Evolutionary conservation across 129 eudicot species (phyloP).

Genomic region (Artemisia annua): DNA sequence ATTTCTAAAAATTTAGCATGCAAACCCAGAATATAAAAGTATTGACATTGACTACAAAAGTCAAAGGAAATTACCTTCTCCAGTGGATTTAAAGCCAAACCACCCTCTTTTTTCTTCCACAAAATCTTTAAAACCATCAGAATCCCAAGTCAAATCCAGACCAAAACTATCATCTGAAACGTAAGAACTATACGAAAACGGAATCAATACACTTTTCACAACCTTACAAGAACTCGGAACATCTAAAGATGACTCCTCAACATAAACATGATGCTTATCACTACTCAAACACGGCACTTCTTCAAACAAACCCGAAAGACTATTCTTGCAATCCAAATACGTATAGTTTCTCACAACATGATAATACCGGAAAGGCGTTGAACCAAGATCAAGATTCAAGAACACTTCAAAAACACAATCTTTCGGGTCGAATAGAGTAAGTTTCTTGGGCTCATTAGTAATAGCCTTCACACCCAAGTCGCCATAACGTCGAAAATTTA

Average conservation of each 20-base stretch:
- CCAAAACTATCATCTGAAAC: constrained; percentile 57
- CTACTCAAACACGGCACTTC: constrained; percentile 50
- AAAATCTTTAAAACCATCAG: constrained; percentile 14
- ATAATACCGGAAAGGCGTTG: constrained; percentile 48
- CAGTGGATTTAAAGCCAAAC: constrained; percentile 20
- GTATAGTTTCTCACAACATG: constrained; percentile 39
- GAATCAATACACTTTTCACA: constrained; percentile 44
- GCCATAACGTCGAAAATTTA: constrained; percentile 43
- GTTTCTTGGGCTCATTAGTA: constrained; percentile 38
- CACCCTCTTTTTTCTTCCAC: constrained; percentile 25
- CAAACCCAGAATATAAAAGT: background rate
- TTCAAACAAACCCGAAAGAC: constrained; percentile 25
- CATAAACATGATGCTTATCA: constrained; percentile 40
- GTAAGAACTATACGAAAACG: constrained; percentile 51
- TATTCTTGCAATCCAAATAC: constrained; percentile 43
- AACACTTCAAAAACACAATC: constrained; percentile 57
- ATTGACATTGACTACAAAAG: constrained; percentile 27
- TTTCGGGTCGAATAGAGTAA: constrained; percentile 50
- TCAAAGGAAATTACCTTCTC: constrained; percentile 38
- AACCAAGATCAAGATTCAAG: constrained; percentile 47
- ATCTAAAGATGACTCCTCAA: constrained; percentile 35
- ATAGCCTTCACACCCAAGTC: constrained; percentile 47
- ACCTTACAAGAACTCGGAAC: constrained; percentile 38
- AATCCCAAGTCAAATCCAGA: constrained; percentile 54
- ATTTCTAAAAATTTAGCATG: background rate